Conservation (phyloP, 768 basidiomycete genomes). For the Boletus pseudo-olivaceus region DNA sequence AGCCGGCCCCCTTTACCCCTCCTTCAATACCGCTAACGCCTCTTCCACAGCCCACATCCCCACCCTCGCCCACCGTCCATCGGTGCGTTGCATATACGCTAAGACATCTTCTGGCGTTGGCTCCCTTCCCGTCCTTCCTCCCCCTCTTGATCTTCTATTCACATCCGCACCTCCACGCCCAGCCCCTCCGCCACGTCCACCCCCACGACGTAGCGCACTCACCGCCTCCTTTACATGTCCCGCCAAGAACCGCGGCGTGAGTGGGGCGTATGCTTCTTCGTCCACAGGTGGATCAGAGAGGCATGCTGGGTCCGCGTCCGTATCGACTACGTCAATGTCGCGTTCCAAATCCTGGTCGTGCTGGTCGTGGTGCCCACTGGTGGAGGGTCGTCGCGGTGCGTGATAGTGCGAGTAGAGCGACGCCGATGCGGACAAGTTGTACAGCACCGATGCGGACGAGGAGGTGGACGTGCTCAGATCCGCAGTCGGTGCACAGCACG, state of each 20-base stretch:
- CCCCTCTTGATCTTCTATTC: neutral
- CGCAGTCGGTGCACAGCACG: conserved; percentile 22
- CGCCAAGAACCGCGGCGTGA: conserved; percentile 52
- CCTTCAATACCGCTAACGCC: conserved; percentile 41
- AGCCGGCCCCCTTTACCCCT: neutral
- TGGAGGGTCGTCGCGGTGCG: conserved; percentile 9
- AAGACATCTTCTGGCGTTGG: conserved; percentile 47
- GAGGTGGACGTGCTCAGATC: neutral
- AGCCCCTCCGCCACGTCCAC: neutral
- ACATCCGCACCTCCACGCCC: conserved; percentile 11
- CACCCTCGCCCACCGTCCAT: conserved; percentile 63
- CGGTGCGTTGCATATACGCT: conserved; percentile 41
- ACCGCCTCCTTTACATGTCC: conserved; percentile 47
- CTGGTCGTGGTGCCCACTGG: neutral
- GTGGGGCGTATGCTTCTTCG: conserved; percentile 62
- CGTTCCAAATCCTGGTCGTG: neutral
- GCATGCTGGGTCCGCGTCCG: conserved; percentile 38
- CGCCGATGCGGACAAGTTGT: conserved; percentile 18
- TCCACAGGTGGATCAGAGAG: conserved; percentile 58
- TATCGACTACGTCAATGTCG: conserved; percentile 26
- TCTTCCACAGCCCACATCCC: conserved; percentile 65
- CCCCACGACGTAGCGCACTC: conserved; percentile 26
- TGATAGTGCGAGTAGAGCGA: conserved; percentile 27
- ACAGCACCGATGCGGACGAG: conserved; percentile 27
- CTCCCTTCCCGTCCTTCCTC: neutral